Percentiles rank a stretch among this genome's conserved stretches.
Evolutionary conservation across 2,329 filamentous ascomycete genomes (phyloP).

Genomic region (Nemania serpens): DNA sequence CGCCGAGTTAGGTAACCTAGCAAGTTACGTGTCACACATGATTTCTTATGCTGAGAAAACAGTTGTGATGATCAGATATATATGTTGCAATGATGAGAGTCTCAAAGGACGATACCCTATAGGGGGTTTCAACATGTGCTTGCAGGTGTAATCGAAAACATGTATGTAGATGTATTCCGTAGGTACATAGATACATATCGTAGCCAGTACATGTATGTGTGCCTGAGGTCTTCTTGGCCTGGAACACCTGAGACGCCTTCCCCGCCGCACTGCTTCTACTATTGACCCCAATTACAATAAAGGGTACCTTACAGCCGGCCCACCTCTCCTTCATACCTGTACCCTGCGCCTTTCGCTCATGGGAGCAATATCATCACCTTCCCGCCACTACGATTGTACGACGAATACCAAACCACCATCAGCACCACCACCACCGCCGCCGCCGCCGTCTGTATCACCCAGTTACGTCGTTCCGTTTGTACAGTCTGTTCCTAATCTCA

Average conservation of each 20-base stretch:
- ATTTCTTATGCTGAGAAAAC: too few relatives aligned
- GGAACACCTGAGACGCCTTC: not conserved
- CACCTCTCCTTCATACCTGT: slow-evolving; percentile 13
- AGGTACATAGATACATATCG: too few relatives aligned
- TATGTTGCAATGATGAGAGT: not conserved
- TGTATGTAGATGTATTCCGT: too few relatives aligned
- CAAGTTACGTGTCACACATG: too few relatives aligned
- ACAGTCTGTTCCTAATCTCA: slow-evolving; percentile 3
- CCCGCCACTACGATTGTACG: slow-evolving; percentile 6
- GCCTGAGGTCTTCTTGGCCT: too few relatives aligned
- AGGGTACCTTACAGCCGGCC: slow-evolving; percentile 25
- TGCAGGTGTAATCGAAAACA: too few relatives aligned
- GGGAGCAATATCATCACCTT: slow-evolving; percentile 21
- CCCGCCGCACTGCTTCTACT: slow-evolving; percentile 3
- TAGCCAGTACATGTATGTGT: too few relatives aligned
- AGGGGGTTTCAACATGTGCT: too few relatives aligned
- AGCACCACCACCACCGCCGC: not conserved
- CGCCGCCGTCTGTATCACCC: slow-evolving; percentile 1
- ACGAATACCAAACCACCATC: too few relatives aligned
- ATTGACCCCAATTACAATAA: not conserved
- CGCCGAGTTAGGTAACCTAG: too few relatives aligned
- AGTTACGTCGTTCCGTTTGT: not conserved
- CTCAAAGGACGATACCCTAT: not conserved
- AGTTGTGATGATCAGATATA: not conserved
- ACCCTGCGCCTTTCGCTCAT: slow-evolving; percentile 8